Evolutionary conservation across 345 rosid species (phyloP).

Genomic region (Lepidium sativum): DNA sequence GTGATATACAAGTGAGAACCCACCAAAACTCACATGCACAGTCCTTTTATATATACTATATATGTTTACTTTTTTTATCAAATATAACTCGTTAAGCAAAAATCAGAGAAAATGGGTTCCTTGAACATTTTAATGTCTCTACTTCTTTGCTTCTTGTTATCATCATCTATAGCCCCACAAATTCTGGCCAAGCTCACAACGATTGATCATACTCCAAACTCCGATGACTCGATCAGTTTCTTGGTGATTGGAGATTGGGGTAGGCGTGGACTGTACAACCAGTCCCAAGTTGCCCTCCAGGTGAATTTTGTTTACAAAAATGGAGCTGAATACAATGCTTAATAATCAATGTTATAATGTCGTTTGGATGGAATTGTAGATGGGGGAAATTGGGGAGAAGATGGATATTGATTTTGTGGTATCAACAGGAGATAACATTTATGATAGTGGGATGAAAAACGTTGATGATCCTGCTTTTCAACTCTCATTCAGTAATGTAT

Average conservation of each 20-base stretch:
- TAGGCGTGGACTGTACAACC: slow-evolving; percentile 52
- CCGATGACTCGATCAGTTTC: slow-evolving; percentile 45
- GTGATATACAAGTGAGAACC: slow-evolving; percentile 8
- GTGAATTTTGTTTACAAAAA: neutral
- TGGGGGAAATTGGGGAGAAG: slow-evolving; percentile 39
- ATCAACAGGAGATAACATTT: slow-evolving; percentile 45
- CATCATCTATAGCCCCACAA: neutral
- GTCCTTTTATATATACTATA: slow-evolving; percentile 1
- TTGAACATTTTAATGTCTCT: slow-evolving; percentile 5
- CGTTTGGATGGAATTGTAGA: slow-evolving; percentile 17
- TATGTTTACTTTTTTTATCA: neutral
- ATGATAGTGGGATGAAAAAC: slow-evolving; percentile 32
- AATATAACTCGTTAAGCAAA: neutral
- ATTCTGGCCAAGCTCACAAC: slow-evolving; percentile 31
- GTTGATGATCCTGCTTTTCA: slow-evolving; percentile 32
- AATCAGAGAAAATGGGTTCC: slow-evolving; percentile 3
- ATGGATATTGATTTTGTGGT: slow-evolving; percentile 39
- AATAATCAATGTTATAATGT: neutral
- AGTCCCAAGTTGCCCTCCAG: slow-evolving; percentile 56
- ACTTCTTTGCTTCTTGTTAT: neutral
- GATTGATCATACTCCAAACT: slow-evolving; percentile 32
- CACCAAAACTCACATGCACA: slow-evolving; percentile 22
- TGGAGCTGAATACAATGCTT: no score
- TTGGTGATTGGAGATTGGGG: slow-evolving; percentile 83
- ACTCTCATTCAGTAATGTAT: slow-evolving; percentile 30